These are phyloP conservation scores for Hanseniaspora guilliermondii DNA, from an alignment of 805 yeast species.

Conservation along the genomic window DNA sequence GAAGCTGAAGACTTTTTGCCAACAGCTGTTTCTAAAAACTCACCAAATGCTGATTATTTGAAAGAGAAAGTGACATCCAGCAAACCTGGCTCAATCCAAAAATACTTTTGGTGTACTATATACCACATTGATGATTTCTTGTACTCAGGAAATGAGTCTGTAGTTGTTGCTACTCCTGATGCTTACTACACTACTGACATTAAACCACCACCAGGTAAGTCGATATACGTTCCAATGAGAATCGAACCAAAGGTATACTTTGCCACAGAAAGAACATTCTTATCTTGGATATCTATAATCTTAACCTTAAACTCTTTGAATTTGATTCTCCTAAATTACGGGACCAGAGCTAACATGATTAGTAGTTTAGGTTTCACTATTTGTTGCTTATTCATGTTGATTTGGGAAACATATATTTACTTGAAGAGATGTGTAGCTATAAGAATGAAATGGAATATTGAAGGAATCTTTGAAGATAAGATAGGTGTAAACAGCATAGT, in stretches of 20 bases:
- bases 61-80: conserved; percentile 16
- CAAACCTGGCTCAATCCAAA: conserved; percentile 19
- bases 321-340: conserved; percentile 72
- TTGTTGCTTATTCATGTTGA: conserved; percentile 60
- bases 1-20: conserved; percentile 48
- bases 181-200: conserved; percentile 48
- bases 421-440: conserved; percentile 73
- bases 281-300: conserved; percentile 87
- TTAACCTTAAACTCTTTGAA: conserved; percentile 83
- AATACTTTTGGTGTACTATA: conserved; percentile 19
- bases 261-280: conserved; percentile 90
- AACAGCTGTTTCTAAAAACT: conserved; percentile 15
- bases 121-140: conserved; percentile 34
- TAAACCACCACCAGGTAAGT: conserved; percentile 76
- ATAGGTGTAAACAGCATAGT: conserved; percentile 41
- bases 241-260: conserved; percentile 98
- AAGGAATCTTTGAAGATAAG: conserved; percentile 59
- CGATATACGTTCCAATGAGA: conserved; percentile 83
- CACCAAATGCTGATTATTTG: conserved; percentile 27
- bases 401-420: conserved; percentile 62
- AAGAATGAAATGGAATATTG: conserved; percentile 66
- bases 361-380: conserved; percentile 80
- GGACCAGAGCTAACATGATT: conserved; percentile 58
- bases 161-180: conserved; percentile 42
- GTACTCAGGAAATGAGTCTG: conserved; percentile 37